These are phyloP conservation scores for Pittosporum tobira DNA, from an alignment of 129 eudicot genomes.

Conservation along the genomic window DNA sequence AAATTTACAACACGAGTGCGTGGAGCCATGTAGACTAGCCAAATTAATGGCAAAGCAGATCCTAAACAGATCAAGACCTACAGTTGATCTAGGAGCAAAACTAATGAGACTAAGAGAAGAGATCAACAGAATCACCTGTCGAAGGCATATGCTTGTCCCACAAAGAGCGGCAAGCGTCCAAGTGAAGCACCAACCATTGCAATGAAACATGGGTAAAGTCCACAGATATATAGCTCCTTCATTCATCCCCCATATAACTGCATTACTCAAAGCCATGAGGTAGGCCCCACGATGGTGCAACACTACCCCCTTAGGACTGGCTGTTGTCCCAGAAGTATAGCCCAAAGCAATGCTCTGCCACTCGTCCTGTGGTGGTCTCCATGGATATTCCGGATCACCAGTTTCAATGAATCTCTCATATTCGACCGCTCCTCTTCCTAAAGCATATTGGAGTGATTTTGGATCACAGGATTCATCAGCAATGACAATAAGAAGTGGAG, in stretches of 20 bases:
- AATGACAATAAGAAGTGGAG: slow-evolving; percentile 57
- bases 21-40: neutral
- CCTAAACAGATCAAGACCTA: neutral
- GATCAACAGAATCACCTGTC: slow-evolving; percentile 10
- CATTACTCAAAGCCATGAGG: slow-evolving; percentile 48
- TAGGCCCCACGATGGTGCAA: slow-evolving; percentile 92
- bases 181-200: slow-evolving; percentile 91
- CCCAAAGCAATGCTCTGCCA: slow-evolving; percentile 84
- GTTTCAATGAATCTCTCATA: slow-evolving; percentile 69
- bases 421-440: slow-evolving; percentile 54
- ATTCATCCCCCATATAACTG: slow-evolving; percentile 51
- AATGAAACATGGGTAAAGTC: slow-evolving; percentile 97
- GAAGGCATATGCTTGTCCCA: slow-evolving; percentile 51
- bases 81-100: neutral
- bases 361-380: slow-evolving; percentile 81
- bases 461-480: slow-evolving; percentile 62
- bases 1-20: no score
- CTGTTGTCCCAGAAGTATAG: slow-evolving; percentile 91
- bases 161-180: slow-evolving; percentile 88
- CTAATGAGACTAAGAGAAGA: neutral
- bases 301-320: slow-evolving; percentile 95
- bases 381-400: slow-evolving; percentile 57
- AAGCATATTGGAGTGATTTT: slow-evolving; percentile 57
- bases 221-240: slow-evolving; percentile 78
- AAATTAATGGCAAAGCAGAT: neutral